phyloP scores from a whole-genome alignment of 306 rosid species.

The Citrullus mucosospermus region DNA sequence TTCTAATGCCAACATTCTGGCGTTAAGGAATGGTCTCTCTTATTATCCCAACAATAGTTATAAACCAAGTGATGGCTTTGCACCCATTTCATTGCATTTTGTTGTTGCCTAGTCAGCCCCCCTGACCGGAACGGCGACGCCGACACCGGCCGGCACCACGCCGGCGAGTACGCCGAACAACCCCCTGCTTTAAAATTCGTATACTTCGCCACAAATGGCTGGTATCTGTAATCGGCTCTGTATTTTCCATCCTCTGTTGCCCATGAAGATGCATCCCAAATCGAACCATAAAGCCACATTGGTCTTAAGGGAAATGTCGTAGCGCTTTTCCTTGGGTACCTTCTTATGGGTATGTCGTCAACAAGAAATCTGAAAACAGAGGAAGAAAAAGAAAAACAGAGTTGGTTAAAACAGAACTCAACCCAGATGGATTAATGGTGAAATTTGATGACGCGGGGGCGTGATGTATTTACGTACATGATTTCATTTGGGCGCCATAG shows the following conservation, averaged over 20 bases:
- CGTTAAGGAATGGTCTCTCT: slow-evolving; percentile 71
- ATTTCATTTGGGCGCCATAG: slow-evolving; percentile 78
- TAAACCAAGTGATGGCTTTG: slow-evolving; percentile 66
- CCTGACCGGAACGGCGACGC: slow-evolving; percentile 75
- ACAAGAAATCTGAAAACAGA: slow-evolving; percentile 58
- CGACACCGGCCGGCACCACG: slow-evolving; percentile 56
- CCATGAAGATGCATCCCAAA: slow-evolving; percentile 99
- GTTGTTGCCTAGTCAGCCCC: slow-evolving; percentile 51
- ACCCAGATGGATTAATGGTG: not conserved
- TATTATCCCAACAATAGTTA: slow-evolving; percentile 64
- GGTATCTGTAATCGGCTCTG: slow-evolving; percentile 84
- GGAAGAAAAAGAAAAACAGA: not conserved
- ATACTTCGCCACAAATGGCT: slow-evolving; percentile 77
- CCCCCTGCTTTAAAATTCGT: slow-evolving; percentile 70
- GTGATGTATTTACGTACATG: slow-evolving; percentile 34
- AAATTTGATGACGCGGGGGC: not conserved
- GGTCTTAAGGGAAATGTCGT: slow-evolving; percentile 75
- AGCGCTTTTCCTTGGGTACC: slow-evolving; percentile 61
- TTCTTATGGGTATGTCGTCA: slow-evolving; percentile 93
- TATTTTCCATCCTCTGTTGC: slow-evolving; percentile 97
- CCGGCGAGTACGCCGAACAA: slow-evolving; percentile 61
- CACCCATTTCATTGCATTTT: slow-evolving; percentile 69
- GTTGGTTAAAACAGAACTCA: not conserved
- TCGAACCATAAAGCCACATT: slow-evolving; percentile 96
- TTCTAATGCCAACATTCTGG: slow-evolving; percentile 66